Evolutionary conservation across 1,284 basidiomycete species (phyloP).

Genomic region (Puccinia horiana): DNA sequence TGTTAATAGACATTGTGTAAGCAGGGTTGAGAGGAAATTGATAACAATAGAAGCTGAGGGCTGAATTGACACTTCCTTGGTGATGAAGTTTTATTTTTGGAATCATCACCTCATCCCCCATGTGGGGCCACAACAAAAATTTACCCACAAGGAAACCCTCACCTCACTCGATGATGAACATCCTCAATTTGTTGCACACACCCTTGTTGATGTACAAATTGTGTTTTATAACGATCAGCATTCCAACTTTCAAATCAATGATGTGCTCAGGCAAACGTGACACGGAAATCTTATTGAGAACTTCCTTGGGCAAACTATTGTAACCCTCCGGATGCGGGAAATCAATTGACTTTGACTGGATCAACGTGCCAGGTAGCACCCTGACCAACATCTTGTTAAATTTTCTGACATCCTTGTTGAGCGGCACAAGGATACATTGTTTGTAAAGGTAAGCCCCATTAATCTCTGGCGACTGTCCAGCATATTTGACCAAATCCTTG

Average conservation of each 20-base stretch:
- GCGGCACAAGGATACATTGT: background rate
- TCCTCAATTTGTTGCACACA: background rate
- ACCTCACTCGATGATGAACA: background rate
- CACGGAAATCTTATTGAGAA: background rate
- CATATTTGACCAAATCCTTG: background rate
- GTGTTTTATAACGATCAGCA: background rate
- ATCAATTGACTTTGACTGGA: conserved; percentile 1
- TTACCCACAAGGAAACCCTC: background rate
- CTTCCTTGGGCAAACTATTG: background rate
- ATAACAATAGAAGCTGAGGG: background rate
- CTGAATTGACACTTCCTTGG: no score
- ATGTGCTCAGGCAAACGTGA: conserved; percentile 1
- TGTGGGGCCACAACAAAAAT: background rate
- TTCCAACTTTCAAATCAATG: background rate
- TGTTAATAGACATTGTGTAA: background rate
- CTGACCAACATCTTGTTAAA: background rate
- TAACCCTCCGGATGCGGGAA: background rate
- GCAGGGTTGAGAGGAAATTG: background rate
- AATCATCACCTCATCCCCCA: background rate
- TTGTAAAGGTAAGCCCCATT: background rate
- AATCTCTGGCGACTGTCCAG: background rate
- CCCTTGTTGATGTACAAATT: conserved; percentile 11
- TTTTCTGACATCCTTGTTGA: background rate
- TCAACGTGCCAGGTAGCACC: background rate
- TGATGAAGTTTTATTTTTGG: background rate